phyloP scores from a whole-genome alignment of 139 green algal genomes.

The Coccomyxa sp. region DNA sequence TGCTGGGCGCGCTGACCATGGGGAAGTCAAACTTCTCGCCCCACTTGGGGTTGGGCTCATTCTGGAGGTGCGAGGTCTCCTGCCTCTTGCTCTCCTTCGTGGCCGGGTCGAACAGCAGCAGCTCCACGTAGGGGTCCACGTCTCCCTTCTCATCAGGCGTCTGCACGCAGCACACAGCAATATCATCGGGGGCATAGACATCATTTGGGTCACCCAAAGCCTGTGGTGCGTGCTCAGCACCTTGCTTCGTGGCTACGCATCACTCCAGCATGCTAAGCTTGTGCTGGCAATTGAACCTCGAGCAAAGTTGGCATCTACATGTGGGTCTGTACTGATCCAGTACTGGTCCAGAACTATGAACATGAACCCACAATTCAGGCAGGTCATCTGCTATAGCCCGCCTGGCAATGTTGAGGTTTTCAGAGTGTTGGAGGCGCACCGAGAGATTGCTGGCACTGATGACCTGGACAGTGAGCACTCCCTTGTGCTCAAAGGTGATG shows the following conservation, averaged over 20 bases:
- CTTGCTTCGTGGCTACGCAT: too few relatives aligned
- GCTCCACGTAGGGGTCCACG: conserved; percentile 28
- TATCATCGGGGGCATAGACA: too few relatives aligned
- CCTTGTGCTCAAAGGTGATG: conserved; percentile 21
- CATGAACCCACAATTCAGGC: too few relatives aligned
- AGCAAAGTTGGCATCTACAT: too few relatives aligned
- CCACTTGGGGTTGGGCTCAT: conserved; percentile 60
- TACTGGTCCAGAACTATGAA: too few relatives aligned
- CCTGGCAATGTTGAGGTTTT: not conserved
- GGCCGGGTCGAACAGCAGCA: conserved; percentile 37
- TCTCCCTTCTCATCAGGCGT: not conserved
- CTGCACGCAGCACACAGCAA: too few relatives aligned
- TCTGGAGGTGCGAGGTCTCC: conserved; percentile 34
- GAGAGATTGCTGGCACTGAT: conserved; percentile 44
- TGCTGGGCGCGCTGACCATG: conserved; percentile 40
- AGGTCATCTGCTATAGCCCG: too few relatives aligned
- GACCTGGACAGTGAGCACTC: conserved; percentile 54
- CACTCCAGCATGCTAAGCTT: too few relatives aligned
- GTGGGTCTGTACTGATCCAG: too few relatives aligned
- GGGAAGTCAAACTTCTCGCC: conserved; percentile 73
- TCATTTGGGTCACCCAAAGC: too few relatives aligned
- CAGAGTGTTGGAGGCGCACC: conserved; percentile 4
- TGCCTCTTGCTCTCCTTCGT: conserved; percentile 23
- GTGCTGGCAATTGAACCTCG: too few relatives aligned
- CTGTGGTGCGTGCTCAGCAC: too few relatives aligned